phyloP scores from a whole-genome alignment of 2,329 filamentous ascomycete genomes.

The Hypoxylon sp. region DNA sequence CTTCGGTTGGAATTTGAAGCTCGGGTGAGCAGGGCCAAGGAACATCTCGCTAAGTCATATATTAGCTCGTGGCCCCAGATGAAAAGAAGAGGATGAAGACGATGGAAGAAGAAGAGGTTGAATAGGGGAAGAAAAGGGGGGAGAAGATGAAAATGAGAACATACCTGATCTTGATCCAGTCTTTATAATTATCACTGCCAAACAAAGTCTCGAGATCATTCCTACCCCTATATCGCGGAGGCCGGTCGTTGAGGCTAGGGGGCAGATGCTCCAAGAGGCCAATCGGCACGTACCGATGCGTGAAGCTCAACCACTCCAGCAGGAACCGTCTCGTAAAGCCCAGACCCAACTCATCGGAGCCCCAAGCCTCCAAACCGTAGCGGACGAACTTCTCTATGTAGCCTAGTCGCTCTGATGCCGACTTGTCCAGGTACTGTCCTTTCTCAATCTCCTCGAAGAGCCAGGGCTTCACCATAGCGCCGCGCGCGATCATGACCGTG shows the following conservation, averaged over 20 bases:
- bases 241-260: slow-evolving; percentile 87
- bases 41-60: slow-evolving; percentile 85
- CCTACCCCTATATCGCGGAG: slow-evolving; percentile 83
- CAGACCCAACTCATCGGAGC: slow-evolving; percentile 92
- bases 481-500: slow-evolving; percentile 96
- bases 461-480: slow-evolving; percentile 97
- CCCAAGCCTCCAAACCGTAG: slow-evolving; percentile 94
- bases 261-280: slow-evolving; percentile 90
- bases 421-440: slow-evolving; percentile 96
- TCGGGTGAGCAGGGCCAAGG: slow-evolving; percentile 86
- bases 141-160: slow-evolving; percentile 49
- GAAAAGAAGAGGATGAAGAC: slow-evolving; percentile 3
- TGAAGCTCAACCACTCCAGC: slow-evolving; percentile 95
- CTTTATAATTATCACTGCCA: slow-evolving; percentile 89
- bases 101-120: slow-evolving; percentile 6
- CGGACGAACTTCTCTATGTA: slow-evolving; percentile 91
- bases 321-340: slow-evolving; percentile 92
- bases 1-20: slow-evolving; percentile 96
- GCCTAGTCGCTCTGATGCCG: slow-evolving; percentile 82
- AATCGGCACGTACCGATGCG: slow-evolving; percentile 89
- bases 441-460: slow-evolving; percentile 95
- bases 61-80: slow-evolving; percentile 4
- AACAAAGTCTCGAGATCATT: slow-evolving; percentile 95
- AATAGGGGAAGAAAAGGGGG: not conserved
- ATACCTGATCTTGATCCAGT: slow-evolving; percentile 99